Evolutionary conservation across 345 rosid genomes (phyloP).

Genomic region (Gossypium turneri): DNA sequence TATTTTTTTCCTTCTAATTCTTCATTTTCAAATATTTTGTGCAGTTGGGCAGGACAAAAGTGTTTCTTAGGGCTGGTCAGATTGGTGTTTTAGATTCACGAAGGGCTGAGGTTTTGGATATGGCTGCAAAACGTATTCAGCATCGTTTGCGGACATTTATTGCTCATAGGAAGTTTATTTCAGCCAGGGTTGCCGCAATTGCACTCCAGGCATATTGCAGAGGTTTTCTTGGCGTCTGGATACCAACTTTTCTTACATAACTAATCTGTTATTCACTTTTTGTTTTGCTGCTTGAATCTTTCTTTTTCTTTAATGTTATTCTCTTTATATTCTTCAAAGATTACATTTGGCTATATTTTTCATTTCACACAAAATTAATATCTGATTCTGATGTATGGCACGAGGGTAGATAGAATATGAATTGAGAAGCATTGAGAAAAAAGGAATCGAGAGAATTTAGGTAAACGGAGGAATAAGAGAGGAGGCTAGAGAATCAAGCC

Average conservation of each 20-base stretch:
- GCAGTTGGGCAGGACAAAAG: constrained; percentile 93
- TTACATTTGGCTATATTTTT: background rate
- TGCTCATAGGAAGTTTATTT: constrained; percentile 48
- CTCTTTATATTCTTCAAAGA: background rate
- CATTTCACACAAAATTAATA: background rate
- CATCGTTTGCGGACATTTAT: constrained; percentile 56
- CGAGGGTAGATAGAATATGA: background rate
- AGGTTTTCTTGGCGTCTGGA: constrained; percentile 41
- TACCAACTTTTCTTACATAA: background rate
- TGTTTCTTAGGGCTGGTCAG: constrained; percentile 96
- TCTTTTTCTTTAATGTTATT: background rate
- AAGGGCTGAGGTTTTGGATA: constrained; percentile 82
- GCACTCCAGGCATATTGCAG: constrained; percentile 78
- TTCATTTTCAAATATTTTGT: constrained; percentile 22
- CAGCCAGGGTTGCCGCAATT: constrained; percentile 53
- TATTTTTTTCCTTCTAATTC: background rate
- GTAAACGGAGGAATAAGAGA: background rate
- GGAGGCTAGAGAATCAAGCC: background rate
- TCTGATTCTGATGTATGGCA: background rate
- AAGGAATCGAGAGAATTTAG: background rate
- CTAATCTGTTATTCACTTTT: background rate
- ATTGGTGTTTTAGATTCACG: constrained; percentile 81
- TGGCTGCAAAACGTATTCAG: constrained; percentile 76
- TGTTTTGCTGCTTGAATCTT: background rate
- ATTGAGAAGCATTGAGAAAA: background rate